Percentiles rank a stretch among this genome's conserved stretches.
Conservation (phyloP, 2,329 filamentous ascomycete species). For the Calonectria multiphialidica region DNA sequence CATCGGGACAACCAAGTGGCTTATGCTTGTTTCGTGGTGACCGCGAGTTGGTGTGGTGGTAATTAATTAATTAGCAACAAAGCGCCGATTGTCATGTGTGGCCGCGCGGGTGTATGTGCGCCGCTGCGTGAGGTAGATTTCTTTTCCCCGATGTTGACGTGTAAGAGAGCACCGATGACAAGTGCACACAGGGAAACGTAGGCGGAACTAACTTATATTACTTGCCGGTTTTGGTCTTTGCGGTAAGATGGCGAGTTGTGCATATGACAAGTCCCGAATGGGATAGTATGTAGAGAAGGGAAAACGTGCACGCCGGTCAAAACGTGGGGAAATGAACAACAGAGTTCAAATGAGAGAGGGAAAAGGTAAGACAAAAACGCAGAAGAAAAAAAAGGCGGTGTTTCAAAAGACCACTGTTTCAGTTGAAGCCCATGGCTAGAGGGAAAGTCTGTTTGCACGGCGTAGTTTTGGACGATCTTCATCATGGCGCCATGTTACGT, state of each 20-base stretch:
- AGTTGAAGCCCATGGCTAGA: conserved; percentile 10
- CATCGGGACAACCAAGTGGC: not conserved
- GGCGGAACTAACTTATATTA: not conserved
- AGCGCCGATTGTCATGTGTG: not conserved
- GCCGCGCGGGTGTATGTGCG: not conserved
- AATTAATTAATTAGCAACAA: not conserved
- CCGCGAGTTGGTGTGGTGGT: not conserved
- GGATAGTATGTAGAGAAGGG: no score
- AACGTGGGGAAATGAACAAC: not conserved
- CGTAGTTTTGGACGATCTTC: conserved; percentile 14
- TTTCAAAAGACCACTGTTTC: conserved; percentile 16
- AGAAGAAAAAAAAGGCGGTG: not conserved
- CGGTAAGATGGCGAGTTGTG: not conserved
- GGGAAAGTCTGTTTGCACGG: not conserved
- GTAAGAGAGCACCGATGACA: not conserved
- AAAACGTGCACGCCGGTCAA: no score
- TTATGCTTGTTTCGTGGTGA: not conserved
- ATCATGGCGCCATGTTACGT: conserved; percentile 12
- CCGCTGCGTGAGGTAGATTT: not conserved
- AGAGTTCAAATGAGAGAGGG: not conserved
- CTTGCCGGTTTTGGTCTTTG: not conserved
- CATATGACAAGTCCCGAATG: no score
- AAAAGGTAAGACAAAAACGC: not conserved
- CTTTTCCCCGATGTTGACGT: not conserved
- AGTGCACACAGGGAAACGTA: not conserved